These are phyloP conservation scores for Crotalaria pallida DNA, from an alignment of 306 rosid species.

Conservation along the genomic window DNA sequence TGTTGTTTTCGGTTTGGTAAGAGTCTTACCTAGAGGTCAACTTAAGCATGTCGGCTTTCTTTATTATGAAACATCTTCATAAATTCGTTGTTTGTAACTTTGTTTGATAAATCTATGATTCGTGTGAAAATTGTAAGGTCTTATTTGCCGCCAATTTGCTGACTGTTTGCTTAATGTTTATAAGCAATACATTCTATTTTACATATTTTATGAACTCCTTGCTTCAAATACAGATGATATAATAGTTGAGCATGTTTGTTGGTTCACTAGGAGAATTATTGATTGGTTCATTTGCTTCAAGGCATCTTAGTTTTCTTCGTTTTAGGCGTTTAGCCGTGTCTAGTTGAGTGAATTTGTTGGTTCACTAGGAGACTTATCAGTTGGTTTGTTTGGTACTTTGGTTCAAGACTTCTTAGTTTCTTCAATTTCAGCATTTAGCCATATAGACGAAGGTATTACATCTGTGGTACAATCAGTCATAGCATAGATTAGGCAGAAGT, in stretches of 20 bases:
- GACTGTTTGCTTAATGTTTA: too few relatives aligned
- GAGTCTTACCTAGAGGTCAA: neutral
- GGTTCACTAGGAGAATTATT: neutral
- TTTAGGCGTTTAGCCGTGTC: neutral
- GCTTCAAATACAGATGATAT: neutral
- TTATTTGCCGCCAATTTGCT: neutral
- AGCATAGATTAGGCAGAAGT: neutral
- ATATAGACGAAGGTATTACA: neutral
- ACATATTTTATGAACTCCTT: neutral
- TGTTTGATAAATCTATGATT: neutral
- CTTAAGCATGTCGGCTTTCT: neutral
- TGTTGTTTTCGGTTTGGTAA: neutral
- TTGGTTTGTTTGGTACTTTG: neutral
- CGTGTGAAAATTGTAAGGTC: neutral
- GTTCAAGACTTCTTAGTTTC: neutral
- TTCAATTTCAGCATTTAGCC: neutral
- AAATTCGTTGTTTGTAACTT: neutral
- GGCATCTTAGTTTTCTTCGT: neutral
- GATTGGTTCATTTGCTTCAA: neutral
- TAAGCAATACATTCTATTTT: neutral
- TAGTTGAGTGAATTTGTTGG: neutral
- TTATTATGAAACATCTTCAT: neutral
- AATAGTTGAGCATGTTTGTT: neutral
- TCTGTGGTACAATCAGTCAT: neutral
- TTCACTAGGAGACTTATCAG: neutral